Percentiles rank a stretch among this genome's conserved stretches.
Conservation (phyloP, 345 rosid species). For the Pugionium dolabratum region DNA sequence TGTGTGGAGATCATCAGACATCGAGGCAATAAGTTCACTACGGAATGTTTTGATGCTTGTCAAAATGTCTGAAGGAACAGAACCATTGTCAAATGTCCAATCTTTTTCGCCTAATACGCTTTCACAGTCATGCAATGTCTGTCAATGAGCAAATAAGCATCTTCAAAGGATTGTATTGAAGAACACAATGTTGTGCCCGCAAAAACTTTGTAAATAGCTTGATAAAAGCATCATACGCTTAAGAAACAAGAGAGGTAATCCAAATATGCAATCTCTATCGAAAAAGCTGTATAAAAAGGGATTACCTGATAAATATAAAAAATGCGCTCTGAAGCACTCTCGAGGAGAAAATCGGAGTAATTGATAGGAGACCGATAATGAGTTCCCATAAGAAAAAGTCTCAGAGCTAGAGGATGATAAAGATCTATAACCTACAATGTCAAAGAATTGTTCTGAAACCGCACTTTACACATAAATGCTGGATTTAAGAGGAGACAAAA, state of each 20-base stretch:
- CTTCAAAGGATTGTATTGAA: constrained; percentile 6
- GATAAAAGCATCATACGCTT: constrained; percentile 1
- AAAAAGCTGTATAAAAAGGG: background rate
- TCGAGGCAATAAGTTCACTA: constrained; percentile 60
- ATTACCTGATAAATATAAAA: constrained; percentile 91
- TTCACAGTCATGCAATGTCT: constrained; percentile 81
- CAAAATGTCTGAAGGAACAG: constrained; percentile 52
- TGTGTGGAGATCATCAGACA: constrained; percentile 94
- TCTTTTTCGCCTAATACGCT: constrained; percentile 53
- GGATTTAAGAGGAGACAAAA: constrained; percentile 12
- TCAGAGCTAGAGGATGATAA: constrained; percentile 85
- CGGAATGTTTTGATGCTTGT: constrained; percentile 51
- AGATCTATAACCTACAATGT: constrained; percentile 66
- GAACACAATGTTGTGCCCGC: background rate
- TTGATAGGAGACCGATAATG: constrained; percentile 95
- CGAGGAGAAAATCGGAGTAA: constrained; percentile 77
- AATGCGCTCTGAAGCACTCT: constrained; percentile 91
- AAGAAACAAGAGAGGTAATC: background rate
- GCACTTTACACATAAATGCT: background rate
- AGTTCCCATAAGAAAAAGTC: constrained; percentile 84
- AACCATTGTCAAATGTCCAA: constrained; percentile 37
- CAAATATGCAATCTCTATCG: background rate
- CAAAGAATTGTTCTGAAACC: background rate
- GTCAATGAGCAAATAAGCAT: constrained; percentile 34
- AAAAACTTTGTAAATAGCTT: background rate